phyloP scores from a whole-genome alignment of 1,139 yeast species.

The Kodamaea sp. region DNA sequence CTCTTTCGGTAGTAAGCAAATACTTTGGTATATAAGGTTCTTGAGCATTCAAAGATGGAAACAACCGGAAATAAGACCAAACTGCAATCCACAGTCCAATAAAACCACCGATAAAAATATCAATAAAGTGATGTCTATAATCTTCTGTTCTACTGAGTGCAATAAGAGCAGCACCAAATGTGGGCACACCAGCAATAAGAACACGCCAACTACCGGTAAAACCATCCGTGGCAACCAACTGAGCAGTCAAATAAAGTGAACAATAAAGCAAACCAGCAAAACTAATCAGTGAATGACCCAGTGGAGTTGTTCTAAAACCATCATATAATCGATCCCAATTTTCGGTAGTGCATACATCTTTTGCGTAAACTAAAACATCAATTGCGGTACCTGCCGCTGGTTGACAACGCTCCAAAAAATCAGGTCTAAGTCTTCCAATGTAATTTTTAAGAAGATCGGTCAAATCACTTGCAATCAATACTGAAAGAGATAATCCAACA shows the following conservation, averaged over 20 bases:
- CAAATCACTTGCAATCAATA: slow-evolving; percentile 38
- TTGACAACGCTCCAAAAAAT: slow-evolving; percentile 67
- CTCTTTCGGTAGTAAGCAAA: slow-evolving; percentile 14
- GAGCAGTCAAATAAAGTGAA: slow-evolving; percentile 65
- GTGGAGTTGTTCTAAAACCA: slow-evolving; percentile 77
- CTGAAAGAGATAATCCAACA: slow-evolving; percentile 38
- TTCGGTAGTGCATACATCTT: slow-evolving; percentile 60
- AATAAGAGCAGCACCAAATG: slow-evolving; percentile 58
- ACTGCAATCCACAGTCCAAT: slow-evolving; percentile 43
- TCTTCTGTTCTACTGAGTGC: slow-evolving; percentile 75
- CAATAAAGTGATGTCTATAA: slow-evolving; percentile 75
- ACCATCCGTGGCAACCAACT: slow-evolving; percentile 36
- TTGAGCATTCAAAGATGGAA: slow-evolving; percentile 24
- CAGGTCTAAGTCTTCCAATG: slow-evolving; percentile 78
- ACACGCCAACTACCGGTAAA: slow-evolving; percentile 56
- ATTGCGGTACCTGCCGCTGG: slow-evolving; percentile 50
- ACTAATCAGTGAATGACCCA: slow-evolving; percentile 68
- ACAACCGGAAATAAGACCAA: slow-evolving; percentile 40
- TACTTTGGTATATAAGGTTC: slow-evolving; percentile 24
- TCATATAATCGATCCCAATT: slow-evolving; percentile 46
- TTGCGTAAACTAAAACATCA: slow-evolving; percentile 48
- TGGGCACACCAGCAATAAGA: slow-evolving; percentile 30
- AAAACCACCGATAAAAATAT: slow-evolving; percentile 56
- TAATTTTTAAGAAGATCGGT: slow-evolving; percentile 61
- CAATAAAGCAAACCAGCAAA: slow-evolving; percentile 65